These are phyloP conservation scores for Geotrichum restrictum DNA, from an alignment of 1,139 yeast genomes.

Conservation along the genomic window DNA sequence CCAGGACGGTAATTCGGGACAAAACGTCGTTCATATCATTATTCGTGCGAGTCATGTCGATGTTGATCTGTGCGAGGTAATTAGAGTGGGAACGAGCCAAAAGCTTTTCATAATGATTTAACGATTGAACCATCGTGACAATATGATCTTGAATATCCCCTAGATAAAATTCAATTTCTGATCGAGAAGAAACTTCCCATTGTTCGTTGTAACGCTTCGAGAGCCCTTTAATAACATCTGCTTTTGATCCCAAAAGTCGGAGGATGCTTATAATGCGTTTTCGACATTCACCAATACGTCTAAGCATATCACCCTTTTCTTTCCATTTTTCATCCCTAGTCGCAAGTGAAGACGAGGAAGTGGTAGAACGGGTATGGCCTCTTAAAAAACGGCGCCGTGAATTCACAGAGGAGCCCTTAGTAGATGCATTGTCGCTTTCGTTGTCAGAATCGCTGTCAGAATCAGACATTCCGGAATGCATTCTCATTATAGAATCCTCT, in stretches of 20 bases:
- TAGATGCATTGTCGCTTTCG: constrained; percentile 3
- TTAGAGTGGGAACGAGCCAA: constrained; percentile 91
- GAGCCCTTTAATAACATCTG: constrained; percentile 93
- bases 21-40: constrained; percentile 95
- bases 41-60: constrained; percentile 96
- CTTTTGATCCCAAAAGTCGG: constrained; percentile 81
- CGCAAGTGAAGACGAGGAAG: constrained; percentile 9
- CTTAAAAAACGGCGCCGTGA: background rate
- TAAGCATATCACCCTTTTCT: constrained; percentile 87
- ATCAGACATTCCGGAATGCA: constrained; percentile 68
- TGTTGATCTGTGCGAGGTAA: constrained; percentile 91
- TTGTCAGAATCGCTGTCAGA: constrained; percentile 4
- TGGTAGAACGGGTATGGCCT: background rate
- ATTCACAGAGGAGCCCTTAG: background rate
- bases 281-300: constrained; percentile 92
- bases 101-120: constrained; percentile 89
- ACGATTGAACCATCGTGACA: constrained; percentile 90
- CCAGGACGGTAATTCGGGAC: constrained; percentile 87
- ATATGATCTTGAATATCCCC: constrained; percentile 85
- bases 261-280: constrained; percentile 88
- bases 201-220: constrained; percentile 85
- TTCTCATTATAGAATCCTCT: constrained; percentile 80
- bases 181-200: constrained; percentile 69
- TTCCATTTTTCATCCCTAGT: constrained; percentile 50
- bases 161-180: constrained; percentile 81